These are phyloP conservation scores for Artemisia annua DNA, from an alignment of 129 eudicot species.

Conservation along the genomic window DNA sequence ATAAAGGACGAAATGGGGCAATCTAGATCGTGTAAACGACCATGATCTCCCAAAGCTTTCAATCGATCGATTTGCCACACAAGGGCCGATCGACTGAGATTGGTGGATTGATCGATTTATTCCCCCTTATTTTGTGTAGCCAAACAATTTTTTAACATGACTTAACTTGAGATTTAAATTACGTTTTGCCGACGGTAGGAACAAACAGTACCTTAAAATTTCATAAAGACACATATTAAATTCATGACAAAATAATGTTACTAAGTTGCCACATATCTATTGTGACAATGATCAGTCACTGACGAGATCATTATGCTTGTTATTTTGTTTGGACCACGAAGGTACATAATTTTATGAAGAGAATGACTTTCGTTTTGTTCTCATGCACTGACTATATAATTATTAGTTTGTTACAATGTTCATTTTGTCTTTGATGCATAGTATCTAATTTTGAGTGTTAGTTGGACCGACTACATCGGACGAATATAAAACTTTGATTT, in stretches of 20 bases:
- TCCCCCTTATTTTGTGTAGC: too few species aligned
- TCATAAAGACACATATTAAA: neutral
- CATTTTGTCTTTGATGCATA: too few species aligned
- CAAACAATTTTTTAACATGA: too few species aligned
- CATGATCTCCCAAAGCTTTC: too few species aligned
- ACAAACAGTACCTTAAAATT: neutral
- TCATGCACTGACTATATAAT: neutral
- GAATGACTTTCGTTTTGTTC: neutral
- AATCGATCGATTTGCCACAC: too few species aligned
- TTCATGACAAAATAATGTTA: neutral
- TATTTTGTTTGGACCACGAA: constrained; percentile 12
- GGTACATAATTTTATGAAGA: neutral
- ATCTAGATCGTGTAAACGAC: too few species aligned
- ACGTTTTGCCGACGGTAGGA: neutral
- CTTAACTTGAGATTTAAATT: neutral
- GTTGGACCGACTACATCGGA: too few species aligned
- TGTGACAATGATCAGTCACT: constrained; percentile 24
- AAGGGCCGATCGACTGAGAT: too few species aligned
- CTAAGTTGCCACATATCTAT: constrained; percentile 1
- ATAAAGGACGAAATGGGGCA: too few species aligned
- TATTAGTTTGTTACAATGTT: neutral
- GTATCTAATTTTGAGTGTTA: neutral
- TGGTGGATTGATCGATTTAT: too few species aligned
- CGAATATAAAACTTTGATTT: too few species aligned
- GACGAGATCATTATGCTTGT: constrained; percentile 10